phyloP scores from a whole-genome alignment of 352 stramenopile species.

The Pythium grandisporangium region DNA sequence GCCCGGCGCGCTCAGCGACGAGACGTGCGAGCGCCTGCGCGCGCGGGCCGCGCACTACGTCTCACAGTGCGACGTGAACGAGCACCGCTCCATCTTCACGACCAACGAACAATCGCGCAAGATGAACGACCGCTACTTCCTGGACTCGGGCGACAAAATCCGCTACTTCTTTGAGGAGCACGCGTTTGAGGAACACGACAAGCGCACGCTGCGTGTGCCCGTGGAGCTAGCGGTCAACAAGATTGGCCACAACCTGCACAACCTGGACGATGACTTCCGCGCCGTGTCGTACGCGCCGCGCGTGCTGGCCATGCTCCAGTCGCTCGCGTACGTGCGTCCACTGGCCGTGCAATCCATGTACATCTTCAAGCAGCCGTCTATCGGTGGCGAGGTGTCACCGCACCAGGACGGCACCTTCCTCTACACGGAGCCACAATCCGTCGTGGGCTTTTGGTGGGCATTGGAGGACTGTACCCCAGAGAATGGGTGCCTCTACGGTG shows the following conservation, averaged over 20 bases:
- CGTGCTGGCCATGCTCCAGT: constrained; percentile 65
- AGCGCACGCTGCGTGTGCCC: constrained; percentile 61
- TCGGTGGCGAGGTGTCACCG: constrained; percentile 90
- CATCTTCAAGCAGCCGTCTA: constrained; percentile 94
- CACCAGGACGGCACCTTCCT: constrained; percentile 97
- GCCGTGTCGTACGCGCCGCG: constrained; percentile 73
- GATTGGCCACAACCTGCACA: constrained; percentile 94
- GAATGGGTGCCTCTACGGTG: constrained; percentile 93
- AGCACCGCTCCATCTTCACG: constrained; percentile 75
- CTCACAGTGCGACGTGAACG: constrained; percentile 41
- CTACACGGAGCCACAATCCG: constrained; percentile 93
- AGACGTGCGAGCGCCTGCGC: constrained; percentile 46
- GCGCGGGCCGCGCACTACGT: constrained; percentile 41
- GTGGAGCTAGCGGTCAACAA: constrained; percentile 90
- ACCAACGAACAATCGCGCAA: constrained; percentile 73
- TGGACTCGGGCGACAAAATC: constrained; percentile 87
- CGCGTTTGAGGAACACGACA: constrained; percentile 45
- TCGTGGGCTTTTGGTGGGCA: constrained; percentile 93
- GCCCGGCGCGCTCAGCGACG: constrained; percentile 20
- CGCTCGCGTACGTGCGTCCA: constrained; percentile 83
- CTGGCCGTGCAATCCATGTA: constrained; percentile 95
- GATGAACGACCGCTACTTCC: constrained; percentile 91
- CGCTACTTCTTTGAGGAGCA: constrained; percentile 93
- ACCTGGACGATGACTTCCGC: constrained; percentile 79
- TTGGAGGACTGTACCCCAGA: constrained; percentile 92